Evolutionary conservation across 208 protist species (phyloP), one percentile per base, ranked within the genome.

Genomic region (Endotrypanum monterogeii): DNA sequence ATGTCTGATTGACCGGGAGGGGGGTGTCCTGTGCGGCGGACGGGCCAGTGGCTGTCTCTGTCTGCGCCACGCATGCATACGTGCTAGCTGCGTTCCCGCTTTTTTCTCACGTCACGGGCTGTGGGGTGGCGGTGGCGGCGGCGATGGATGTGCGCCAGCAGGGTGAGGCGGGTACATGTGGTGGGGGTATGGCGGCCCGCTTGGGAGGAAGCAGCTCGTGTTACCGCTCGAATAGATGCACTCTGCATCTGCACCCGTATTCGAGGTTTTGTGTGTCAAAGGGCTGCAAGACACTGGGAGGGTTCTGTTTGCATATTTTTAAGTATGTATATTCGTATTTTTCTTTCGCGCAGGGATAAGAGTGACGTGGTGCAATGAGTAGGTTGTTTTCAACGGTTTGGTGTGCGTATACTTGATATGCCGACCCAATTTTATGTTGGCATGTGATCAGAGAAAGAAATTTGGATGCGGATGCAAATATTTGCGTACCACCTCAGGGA

Each of bases 211-310:
- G 87, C 87, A 89, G 76, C 74, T 83, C 89, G 90, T 94, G 90
- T 94, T 94, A 93, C 90, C 88, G 81, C 77, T 84, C 62, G 65
- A 78, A 73, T 69, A 48, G 73, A 66, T 51, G 32, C 70, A 9
- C 37, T 67, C 60, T 30, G 76, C 35, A 71, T 71, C 55, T 61
- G 60, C 51, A 28, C 62, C 71, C 28, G 70, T 94, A 67, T 78
- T 83, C 76, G 84, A 80, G 80, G 76, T 39, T 79, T 62, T 80
- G 80, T 80, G 90, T 94, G 90, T 94, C 90, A 94, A 94, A 91
- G 85, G 82, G 57, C 63, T 87, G 86, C 89, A 61, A 93, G 89
- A 93, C 74, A 46, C 20, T 39, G 72, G 41, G 16, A 28, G 35
- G 20, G 58, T 7, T n/a, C 18, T 46, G 30, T 46, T 46, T n/a